Percentiles rank a stretch among this genome's conserved stretches.
Evolutionary conservation across 768 basidiomycete species (phyloP).

Genomic region (Suillus variegatus): DNA sequence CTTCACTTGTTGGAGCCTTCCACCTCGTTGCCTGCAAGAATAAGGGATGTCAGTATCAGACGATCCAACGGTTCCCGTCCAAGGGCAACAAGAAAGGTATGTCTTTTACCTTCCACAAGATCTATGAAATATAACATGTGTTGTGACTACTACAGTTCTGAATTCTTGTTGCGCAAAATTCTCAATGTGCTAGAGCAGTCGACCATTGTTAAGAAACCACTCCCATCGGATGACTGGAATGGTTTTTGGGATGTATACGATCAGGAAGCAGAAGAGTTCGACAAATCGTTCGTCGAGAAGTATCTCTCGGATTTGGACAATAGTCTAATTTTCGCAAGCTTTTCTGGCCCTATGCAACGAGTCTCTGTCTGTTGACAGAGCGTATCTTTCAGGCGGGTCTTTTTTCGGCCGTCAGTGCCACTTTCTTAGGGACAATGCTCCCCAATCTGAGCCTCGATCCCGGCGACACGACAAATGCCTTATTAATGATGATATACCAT

Average conservation of each 20-base stretch:
- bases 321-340: not conserved
- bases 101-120: not conserved
- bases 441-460: conserved; percentile 11
- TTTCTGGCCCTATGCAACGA: not conserved
- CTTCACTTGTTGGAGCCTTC: too few species aligned
- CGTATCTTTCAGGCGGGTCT: conserved; percentile 14
- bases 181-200: not conserved
- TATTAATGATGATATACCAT: conserved; percentile 12
- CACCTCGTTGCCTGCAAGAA: too few species aligned
- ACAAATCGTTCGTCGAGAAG: not conserved
- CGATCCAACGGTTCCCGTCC: not conserved
- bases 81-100: not conserved
- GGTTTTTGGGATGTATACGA: not conserved
- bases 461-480: conserved; percentile 13
- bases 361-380: not conserved
- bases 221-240: not conserved
- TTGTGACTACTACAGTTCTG: not conserved
- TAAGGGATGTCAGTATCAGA: not conserved
- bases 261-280: not conserved
- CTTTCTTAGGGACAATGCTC: conserved; percentile 12
- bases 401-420: conserved; percentile 15
- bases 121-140: not conserved
- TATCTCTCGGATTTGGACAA: not conserved
- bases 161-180: not conserved
- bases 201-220: not conserved